Conservation (phyloP, 192 early-diverging fungal genomes). For the Backusella psychrophila region DNA sequence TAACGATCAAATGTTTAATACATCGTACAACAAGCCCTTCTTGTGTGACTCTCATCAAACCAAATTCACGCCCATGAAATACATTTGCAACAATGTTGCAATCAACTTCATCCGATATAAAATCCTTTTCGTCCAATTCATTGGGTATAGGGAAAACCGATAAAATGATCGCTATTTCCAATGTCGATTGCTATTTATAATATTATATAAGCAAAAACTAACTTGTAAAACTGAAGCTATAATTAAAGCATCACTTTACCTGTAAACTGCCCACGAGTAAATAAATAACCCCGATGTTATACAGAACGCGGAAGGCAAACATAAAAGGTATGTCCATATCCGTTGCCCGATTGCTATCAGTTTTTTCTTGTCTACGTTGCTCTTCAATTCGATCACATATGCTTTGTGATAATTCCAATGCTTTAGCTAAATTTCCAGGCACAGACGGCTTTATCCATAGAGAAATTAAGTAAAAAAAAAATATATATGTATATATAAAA, state of each 20-base stretch:
- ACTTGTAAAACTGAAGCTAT: not conserved
- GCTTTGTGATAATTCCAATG: conserved; percentile 30
- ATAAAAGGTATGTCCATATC: conserved; percentile 37
- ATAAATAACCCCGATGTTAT: conserved; percentile 38
- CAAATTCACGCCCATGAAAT: conserved; percentile 31
- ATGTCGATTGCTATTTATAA: conserved; percentile 27
- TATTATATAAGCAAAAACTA: not conserved
- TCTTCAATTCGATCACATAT: conserved; percentile 36
- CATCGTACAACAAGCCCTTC: conserved; percentile 33
- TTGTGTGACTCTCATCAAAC: conserved; percentile 32
- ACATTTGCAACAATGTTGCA: conserved; percentile 20
- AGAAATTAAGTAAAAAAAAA: no score
- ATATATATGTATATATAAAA: no score
- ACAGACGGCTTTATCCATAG: conserved; percentile 18
- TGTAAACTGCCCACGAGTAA: conserved; percentile 34
- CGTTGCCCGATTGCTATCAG: not conserved
- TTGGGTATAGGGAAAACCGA: conserved; percentile 33
- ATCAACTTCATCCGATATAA: conserved; percentile 31
- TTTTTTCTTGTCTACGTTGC: conserved; percentile 24
- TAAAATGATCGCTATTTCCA: conserved; percentile 37
- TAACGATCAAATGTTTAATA: conserved; percentile 35
- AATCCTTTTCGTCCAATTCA: conserved; percentile 27
- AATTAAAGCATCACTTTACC: conserved; percentile 18
- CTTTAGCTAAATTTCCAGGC: conserved; percentile 32
- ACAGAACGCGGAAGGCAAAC: conserved; percentile 38